Conservation (phyloP, 202 grass and related monocot species). For the Carex sylvatica region DNA sequence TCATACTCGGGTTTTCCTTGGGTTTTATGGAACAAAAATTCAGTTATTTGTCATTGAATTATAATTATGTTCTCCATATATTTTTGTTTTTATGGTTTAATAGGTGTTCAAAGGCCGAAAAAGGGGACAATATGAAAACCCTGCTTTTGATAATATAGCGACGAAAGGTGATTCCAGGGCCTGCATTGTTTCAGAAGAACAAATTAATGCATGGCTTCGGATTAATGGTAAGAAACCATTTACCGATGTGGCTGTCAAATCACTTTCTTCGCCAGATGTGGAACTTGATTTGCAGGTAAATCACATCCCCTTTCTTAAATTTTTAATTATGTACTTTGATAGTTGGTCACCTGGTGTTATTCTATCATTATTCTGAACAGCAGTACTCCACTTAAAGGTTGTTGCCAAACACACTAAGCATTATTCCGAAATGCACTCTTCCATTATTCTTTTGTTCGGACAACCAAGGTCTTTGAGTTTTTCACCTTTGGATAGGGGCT, state of each 20-base stretch:
- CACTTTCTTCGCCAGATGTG: constrained; percentile 31
- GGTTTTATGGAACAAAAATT: neutral
- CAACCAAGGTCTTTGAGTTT: neutral
- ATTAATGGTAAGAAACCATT: constrained; percentile 78
- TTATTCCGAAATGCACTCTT: neutral
- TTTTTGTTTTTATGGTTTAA: constrained; percentile 22
- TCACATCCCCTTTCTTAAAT: neutral
- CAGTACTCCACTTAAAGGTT: neutral
- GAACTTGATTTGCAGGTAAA: constrained; percentile 42
- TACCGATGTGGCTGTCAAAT: neutral
- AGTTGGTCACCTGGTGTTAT: neutral
- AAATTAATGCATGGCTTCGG: constrained; percentile 85
- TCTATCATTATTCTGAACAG: neutral
- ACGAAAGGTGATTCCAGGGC: constrained; percentile 27
- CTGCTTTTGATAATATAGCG: constrained; percentile 34
- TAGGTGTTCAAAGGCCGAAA: constrained; percentile 73
- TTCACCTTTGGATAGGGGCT: neutral
- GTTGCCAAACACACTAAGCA: neutral
- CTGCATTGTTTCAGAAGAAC: constrained; percentile 81
- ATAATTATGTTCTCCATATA: constrained; percentile 6
- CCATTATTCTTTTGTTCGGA: neutral
- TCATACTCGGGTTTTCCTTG: neutral
- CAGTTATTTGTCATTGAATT: neutral
- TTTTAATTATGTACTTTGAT: neutral
- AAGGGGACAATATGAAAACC: constrained; percentile 37